Base-by-base conservation (phyloP, 306 rosid genomes). In the Citrullus colocynthis region DNA sequence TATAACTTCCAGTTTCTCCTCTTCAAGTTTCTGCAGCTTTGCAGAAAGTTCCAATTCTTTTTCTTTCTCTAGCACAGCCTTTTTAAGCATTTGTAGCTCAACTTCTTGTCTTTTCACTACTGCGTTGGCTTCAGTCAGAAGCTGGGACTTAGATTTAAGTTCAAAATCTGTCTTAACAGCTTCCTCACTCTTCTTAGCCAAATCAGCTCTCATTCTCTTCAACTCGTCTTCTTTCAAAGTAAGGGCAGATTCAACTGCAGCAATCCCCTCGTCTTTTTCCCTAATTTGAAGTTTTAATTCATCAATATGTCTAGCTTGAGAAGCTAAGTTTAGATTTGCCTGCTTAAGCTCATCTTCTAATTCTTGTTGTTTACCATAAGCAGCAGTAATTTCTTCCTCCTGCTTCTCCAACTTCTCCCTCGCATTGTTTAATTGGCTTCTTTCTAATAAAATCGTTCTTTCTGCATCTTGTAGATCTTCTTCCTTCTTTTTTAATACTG, bases 331-430 rank as follows among this genome's bases (percentile, higher is more conserved):
- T 75, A n/a, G 64, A 81, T 83, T 92, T 51, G 89, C 93, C 41
- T 71, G 84, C 86, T 85, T 90, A 87, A 92, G 81, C 62, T 92
- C 97, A 78, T 83, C 91, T 82, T 81, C 90, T 72, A 90, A 78
- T 61, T 66, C 82, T 74, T 83, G 88, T 72, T 89, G 88, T 83
- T 80, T 88, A 28, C 32, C 36, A 44, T 78, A 84, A 61, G 98
- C 89, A 78, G 88, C 89, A 48, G 80, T 81, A 60, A 92, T 84
- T 49, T 89, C 91, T 79, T 69, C 82, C 90, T 89, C 97, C 78
- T 87, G 91, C n/a, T 74, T 85, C 84, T 88, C 91, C 79, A 95
- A 83, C 80, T 89, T 90, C 82, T 88, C 91, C 86, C 88, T 92
- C 21, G 97, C 85, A 74, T 59, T 85, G 74, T 84, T 80, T 79